Evolutionary conservation across 257 asterid species (phyloP).

Genomic region (Anisodus tanguticus): DNA sequence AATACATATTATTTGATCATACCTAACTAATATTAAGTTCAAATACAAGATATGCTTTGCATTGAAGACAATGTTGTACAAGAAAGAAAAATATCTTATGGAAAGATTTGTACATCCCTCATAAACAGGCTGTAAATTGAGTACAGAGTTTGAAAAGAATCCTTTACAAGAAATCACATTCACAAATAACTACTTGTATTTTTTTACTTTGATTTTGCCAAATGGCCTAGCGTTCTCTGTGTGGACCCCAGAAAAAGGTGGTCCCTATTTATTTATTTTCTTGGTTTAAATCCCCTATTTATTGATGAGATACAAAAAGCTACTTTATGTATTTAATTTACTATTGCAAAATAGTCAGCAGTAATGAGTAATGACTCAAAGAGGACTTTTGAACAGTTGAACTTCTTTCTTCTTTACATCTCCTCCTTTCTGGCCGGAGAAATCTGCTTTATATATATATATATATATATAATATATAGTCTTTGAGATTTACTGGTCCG

Average conservation of each 20-base stretch:
- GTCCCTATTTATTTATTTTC: not conserved
- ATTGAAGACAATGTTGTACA: not conserved
- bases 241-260: constrained; percentile 26
- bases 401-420: not conserved
- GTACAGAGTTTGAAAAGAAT: not conserved
- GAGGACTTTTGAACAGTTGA: too few relatives aligned
- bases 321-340: constrained; percentile 50
- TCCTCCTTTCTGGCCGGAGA: constrained; percentile 26
- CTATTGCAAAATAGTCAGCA: constrained; percentile 15
- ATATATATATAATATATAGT: not conserved
- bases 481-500: not conserved
- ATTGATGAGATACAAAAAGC: constrained; percentile 27
- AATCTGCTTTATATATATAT: not conserved
- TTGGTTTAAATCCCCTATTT: not conserved
- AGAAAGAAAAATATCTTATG: not conserved
- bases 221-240: not conserved
- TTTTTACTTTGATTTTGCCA: constrained; percentile 1
- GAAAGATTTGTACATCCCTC: not conserved
- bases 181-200: not conserved
- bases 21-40: not conserved
- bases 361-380: constrained; percentile 3
- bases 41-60: not conserved
- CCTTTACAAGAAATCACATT: not conserved
- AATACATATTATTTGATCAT: not conserved
- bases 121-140: constrained; percentile 16